Conservation (phyloP, 2,329 filamentous ascomycete genomes). For the Botrytis porri region DNA sequence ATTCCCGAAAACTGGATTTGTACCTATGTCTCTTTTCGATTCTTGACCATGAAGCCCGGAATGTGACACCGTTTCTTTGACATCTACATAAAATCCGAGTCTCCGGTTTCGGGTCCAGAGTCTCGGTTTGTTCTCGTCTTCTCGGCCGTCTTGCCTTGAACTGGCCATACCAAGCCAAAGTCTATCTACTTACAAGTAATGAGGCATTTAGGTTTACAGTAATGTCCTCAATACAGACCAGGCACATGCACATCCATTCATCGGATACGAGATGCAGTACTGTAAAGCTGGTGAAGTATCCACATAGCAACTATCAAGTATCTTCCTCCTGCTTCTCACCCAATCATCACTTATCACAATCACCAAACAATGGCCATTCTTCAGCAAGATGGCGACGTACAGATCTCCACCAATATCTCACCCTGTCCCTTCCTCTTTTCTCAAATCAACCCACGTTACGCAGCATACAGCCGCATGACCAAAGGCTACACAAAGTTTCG, state of each 20-base stretch:
- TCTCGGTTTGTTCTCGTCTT: neutral
- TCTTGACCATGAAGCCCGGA: neutral
- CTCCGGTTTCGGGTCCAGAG: slow-evolving; percentile 10
- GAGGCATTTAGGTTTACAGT: neutral
- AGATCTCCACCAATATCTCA: slow-evolving; percentile 17
- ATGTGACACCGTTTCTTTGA: slow-evolving; percentile 2
- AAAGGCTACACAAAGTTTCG: slow-evolving; percentile 10
- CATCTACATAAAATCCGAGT: slow-evolving; percentile 13
- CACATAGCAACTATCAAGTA: neutral
- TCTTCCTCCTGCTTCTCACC: neutral
- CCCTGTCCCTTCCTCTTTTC: slow-evolving; percentile 6
- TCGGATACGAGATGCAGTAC: neutral
- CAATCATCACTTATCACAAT: neutral
- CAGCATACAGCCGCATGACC: slow-evolving; percentile 16
- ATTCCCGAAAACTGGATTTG: neutral
- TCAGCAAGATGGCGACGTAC: slow-evolving; percentile 20
- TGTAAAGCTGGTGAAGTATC: neutral
- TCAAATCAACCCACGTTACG: slow-evolving; percentile 5
- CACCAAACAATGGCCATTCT: slow-evolving; percentile 2
- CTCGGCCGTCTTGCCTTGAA: neutral
- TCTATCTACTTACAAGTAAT: neutral
- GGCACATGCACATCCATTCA: neutral
- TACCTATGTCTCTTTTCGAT: neutral
- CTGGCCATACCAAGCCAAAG: neutral
- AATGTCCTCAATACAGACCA: neutral